These are phyloP conservation scores for Serendipita sp. DNA, from an alignment of 1,284 basidiomycete genomes.

Conservation along the genomic window DNA sequence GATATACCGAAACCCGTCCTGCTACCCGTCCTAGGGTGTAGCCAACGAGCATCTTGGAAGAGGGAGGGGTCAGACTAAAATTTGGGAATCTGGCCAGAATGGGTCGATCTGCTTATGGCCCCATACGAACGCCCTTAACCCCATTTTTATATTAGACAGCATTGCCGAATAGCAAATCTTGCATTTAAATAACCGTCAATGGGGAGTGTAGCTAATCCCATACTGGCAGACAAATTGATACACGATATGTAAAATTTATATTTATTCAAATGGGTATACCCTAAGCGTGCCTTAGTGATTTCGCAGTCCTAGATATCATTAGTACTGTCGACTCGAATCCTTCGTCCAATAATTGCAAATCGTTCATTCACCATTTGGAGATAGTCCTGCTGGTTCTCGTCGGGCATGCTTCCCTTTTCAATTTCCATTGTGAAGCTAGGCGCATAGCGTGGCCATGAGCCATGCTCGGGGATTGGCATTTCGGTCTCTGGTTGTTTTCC, in stretches of 20 bases:
- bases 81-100: neutral
- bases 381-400: constrained; percentile 35
- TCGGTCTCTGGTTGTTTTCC: constrained; percentile 39
- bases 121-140: neutral
- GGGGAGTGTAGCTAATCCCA: too few relatives aligned
- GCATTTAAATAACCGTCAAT: too few relatives aligned
- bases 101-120: neutral
- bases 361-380: neutral
- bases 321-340: neutral
- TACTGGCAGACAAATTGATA: too few relatives aligned
- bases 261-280: too few relatives aligned
- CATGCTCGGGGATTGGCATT: constrained; percentile 56
- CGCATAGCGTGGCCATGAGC: constrained; percentile 51
- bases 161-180: too few relatives aligned
- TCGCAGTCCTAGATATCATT: too few relatives aligned
- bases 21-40: constrained; percentile 12
- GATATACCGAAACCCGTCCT: constrained; percentile 24
- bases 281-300: too few relatives aligned
- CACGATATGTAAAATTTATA: too few relatives aligned
- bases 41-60: neutral
- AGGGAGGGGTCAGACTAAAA: neutral
- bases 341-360: neutral
- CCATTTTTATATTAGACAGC: too few relatives aligned
- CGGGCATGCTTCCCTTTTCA: constrained; percentile 50
- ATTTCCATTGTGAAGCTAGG: constrained; percentile 73